Base-by-base conservation (phyloP, 1,139 yeast species). In the Diutina sp. region DNA sequence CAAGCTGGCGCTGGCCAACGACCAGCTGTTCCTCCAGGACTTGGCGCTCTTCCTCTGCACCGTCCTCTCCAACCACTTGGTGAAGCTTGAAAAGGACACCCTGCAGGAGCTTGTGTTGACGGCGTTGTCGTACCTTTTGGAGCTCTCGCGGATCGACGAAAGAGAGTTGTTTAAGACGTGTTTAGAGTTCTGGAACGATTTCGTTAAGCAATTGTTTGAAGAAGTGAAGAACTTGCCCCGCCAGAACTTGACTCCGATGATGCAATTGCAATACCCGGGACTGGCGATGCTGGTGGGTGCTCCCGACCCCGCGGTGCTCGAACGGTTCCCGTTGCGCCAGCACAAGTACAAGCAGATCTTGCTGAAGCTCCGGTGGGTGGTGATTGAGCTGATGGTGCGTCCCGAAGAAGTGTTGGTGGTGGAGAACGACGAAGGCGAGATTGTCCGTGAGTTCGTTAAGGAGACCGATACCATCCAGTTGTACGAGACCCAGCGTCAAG, bases 341-440 rank as follows among this genome's bases (percentile, higher is more conserved):
- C 96, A 93, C 71, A 82, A 81, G 58, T 93, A 93, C 67, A 76
- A 83, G 18, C 80, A 80, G 46, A 77, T 93, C 46, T 79, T 95
- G 64, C 85, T 96, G 4, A 85, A 84, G 66, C 78, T 95, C 64
- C 83, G 99, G 71, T 77, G 87, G 61, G 96, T 95, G 21, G 87
- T 93, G 68, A 93, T 93, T 65, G 98, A 91, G 71, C 88, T 89
- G 66, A 95, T 93, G 99, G 99, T 90, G 1, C 85, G 96, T 69
- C 99, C 99, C 1, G 99, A 93, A 72, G 99, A 93, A 73, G 98
- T 91, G 57, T 78, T 93, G 60, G 83, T 93, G 72, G 97, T 91
- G 56, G 99, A 95, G 71, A 93, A 93, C 68, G 99, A 93, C 70
- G 99, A 93, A 74, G 99, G 99, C 62, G 99, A 93, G 72, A 93